Percentiles rank a stretch among this genome's conserved stretches.
These are phyloP conservation scores for Stygiomarasmius scandens DNA, from an alignment of 1,284 basidiomycete species.

Conservation along the genomic window DNA sequence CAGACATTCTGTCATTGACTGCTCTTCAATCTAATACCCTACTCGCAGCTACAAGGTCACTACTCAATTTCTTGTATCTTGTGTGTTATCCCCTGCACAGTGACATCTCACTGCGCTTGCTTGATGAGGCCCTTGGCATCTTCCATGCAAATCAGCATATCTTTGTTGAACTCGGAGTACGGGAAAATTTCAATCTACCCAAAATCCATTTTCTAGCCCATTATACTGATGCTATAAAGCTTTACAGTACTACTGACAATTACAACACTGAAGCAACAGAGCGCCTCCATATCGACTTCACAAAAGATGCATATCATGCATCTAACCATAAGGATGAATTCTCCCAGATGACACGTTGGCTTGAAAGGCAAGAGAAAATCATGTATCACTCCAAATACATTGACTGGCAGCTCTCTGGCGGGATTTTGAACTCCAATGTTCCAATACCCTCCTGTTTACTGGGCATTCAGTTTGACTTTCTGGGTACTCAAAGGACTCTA, in stretches of 20 bases:
- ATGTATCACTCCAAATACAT: slow-evolving; percentile 18
- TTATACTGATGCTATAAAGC: slow-evolving; percentile 12
- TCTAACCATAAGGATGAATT: slow-evolving; percentile 27
- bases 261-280: slow-evolving; percentile 21
- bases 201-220: slow-evolving; percentile 24
- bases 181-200: slow-evolving; percentile 21
- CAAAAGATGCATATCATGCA: slow-evolving; percentile 29
- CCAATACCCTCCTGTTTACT: not conserved
- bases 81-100: slow-evolving; percentile 8
- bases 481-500: not conserved
- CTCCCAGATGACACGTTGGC: slow-evolving; percentile 37
- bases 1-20: slow-evolving; percentile 4
- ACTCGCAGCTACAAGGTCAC: not conserved
- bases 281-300: slow-evolving; percentile 30
- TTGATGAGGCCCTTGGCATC: slow-evolving; percentile 21
- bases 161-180: slow-evolving; percentile 17
- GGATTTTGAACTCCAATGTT: not conserved
- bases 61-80: slow-evolving; percentile 8
- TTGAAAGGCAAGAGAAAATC: slow-evolving; percentile 17
- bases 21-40: not conserved
- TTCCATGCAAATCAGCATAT: slow-evolving; percentile 17
- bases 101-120: slow-evolving; percentile 20
- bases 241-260: slow-evolving; percentile 11
- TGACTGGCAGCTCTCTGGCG: slow-evolving; percentile 13
- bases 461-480: slow-evolving; percentile 3